phyloP scores from a whole-genome alignment of 495 filamentous ascomycete species.

The Bathelium albidoporum region DNA sequence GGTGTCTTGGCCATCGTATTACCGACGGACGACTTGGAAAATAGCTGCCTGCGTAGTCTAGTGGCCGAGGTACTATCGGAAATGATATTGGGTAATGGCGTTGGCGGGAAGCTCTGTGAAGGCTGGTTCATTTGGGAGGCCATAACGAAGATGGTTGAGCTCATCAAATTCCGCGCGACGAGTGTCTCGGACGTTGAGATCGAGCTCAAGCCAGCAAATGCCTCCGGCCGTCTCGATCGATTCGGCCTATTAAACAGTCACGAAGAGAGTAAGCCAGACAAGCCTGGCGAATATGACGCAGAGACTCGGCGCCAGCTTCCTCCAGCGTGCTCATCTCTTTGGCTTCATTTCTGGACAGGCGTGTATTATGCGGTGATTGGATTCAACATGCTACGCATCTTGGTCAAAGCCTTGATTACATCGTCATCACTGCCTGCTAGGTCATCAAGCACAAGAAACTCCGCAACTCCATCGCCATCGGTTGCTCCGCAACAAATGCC shows the following conservation, averaged over 20 bases:
- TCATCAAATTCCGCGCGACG: constrained; percentile 24
- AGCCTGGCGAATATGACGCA: not conserved
- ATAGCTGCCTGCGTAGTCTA: constrained; percentile 67
- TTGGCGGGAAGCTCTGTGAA: constrained; percentile 70
- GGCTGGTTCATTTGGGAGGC: constrained; percentile 78
- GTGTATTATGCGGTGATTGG: constrained; percentile 60
- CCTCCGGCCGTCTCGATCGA: constrained; percentile 26
- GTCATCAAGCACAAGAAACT: constrained; percentile 10
- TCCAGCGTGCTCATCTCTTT: constrained; percentile 13
- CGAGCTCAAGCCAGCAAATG: constrained; percentile 11
- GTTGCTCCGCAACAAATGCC: not conserved
- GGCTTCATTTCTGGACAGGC: constrained; percentile 53
- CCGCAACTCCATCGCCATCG: not conserved
- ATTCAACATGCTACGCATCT: constrained; percentile 53
- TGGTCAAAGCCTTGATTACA: constrained; percentile 42
- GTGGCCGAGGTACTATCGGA: constrained; percentile 79
- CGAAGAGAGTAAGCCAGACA: not conserved
- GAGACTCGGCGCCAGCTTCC: not conserved
- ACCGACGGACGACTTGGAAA: constrained; percentile 86
- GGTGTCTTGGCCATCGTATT: constrained; percentile 70
- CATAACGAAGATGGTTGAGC: constrained; percentile 52
- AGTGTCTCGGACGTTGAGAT: constrained; percentile 14
- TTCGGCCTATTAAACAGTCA: constrained; percentile 24
- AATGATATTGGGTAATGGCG: constrained; percentile 66
- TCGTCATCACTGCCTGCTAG: constrained; percentile 45